Conservation (phyloP, 2,329 filamentous ascomycete genomes). For the Monilinia fructicola region DNA sequence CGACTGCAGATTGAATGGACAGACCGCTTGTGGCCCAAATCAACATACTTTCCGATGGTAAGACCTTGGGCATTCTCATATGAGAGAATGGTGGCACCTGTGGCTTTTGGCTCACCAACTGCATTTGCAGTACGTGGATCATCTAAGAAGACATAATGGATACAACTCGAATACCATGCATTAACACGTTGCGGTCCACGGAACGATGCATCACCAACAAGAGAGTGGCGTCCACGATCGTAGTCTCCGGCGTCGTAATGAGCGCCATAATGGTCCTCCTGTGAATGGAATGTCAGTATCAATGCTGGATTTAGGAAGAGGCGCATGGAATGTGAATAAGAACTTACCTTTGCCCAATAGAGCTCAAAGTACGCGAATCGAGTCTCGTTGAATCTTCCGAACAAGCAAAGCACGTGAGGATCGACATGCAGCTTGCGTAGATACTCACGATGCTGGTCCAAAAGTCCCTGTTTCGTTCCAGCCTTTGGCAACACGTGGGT, state of each 20-base stretch:
- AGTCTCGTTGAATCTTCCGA: slow-evolving; percentile 69
- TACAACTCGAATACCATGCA: slow-evolving; percentile 61
- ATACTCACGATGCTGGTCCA: slow-evolving; percentile 73
- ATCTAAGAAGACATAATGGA: slow-evolving; percentile 63
- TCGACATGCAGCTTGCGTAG: slow-evolving; percentile 64
- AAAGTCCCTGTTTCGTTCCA: slow-evolving; percentile 76
- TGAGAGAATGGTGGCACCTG: slow-evolving; percentile 63
- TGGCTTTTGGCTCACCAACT: slow-evolving; percentile 71
- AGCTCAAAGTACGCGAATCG: slow-evolving; percentile 78
- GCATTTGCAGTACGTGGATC: slow-evolving; percentile 57
- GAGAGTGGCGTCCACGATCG: slow-evolving; percentile 59
- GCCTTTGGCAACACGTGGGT: slow-evolving; percentile 74
- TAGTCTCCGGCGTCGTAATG: slow-evolving; percentile 56
- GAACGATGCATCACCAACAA: slow-evolving; percentile 58
- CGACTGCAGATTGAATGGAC: slow-evolving; percentile 42
- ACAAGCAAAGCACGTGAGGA: slow-evolving; percentile 67
- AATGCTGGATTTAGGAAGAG: too few relatives aligned
- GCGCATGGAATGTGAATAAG: neutral
- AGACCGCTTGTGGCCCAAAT: slow-evolving; percentile 44
- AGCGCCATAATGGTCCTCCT: slow-evolving; percentile 61
- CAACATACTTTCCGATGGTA: slow-evolving; percentile 42
- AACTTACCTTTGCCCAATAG: slow-evolving; percentile 67
- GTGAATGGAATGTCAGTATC: slow-evolving; percentile 6
- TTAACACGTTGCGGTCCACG: slow-evolving; percentile 60
- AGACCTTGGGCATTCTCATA: slow-evolving; percentile 41